These are phyloP conservation scores for Cryptococcus sp. DNA, from an alignment of 1,284 basidiomycete genomes.

Conservation along the genomic window DNA sequence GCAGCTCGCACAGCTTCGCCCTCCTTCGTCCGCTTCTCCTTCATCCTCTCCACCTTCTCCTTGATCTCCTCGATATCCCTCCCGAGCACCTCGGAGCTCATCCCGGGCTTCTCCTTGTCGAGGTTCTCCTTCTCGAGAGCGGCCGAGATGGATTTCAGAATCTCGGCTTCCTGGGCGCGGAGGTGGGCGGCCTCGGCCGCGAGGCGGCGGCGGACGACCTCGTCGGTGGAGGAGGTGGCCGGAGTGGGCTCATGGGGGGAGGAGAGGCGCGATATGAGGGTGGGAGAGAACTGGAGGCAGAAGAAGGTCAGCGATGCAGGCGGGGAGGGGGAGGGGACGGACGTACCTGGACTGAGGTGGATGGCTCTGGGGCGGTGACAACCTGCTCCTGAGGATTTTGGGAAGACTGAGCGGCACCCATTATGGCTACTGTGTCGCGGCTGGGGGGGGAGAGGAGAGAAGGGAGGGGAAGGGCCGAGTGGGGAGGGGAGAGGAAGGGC, in stretches of 20 bases:
- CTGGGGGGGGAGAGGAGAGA: neutral
- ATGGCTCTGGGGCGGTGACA: slow-evolving; percentile 37
- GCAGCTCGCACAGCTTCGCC: slow-evolving; percentile 34
- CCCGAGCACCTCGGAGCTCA: slow-evolving; percentile 44
- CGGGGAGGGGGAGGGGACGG: neutral
- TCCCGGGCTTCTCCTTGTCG: slow-evolving; percentile 48
- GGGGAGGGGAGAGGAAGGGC: too few relatives aligned
- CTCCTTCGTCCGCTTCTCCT: slow-evolving; percentile 34
- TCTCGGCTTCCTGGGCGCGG: slow-evolving; percentile 46
- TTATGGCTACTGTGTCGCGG: slow-evolving; percentile 12
- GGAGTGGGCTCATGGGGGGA: slow-evolving; percentile 21
- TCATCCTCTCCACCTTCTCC: slow-evolving; percentile 49
- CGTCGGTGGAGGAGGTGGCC: slow-evolving; percentile 33
- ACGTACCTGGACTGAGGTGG: slow-evolving; percentile 45
- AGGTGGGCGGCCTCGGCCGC: slow-evolving; percentile 46
- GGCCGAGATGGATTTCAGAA: slow-evolving; percentile 41
- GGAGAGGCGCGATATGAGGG: slow-evolving; percentile 42
- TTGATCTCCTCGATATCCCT: slow-evolving; percentile 50
- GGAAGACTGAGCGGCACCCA: slow-evolving; percentile 43
- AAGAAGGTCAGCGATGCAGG: neutral
- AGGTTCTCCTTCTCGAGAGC: slow-evolving; percentile 52
- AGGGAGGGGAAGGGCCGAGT: neutral
- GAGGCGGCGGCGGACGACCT: slow-evolving; percentile 43
- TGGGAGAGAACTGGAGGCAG: slow-evolving; percentile 43
- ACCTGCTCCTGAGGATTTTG: slow-evolving; percentile 40